Evolutionary conservation across 2,329 filamentous ascomycete genomes (phyloP).

Genomic region (Ceratocystiopsis sp.): DNA sequence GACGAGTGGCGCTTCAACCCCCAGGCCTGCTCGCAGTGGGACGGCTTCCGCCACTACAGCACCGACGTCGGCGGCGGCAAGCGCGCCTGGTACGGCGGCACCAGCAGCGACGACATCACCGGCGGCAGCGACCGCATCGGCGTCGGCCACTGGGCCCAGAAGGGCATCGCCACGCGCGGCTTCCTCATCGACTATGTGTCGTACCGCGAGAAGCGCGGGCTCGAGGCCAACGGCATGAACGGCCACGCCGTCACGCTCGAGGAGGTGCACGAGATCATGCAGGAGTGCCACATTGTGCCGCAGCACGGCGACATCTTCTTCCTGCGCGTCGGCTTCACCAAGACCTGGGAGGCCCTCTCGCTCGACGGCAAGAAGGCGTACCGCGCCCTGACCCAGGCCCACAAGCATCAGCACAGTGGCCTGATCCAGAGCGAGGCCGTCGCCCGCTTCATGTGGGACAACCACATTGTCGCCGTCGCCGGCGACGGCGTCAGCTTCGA

Average conservation of each 20-base stretch:
- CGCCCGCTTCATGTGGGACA: slow-evolving; percentile 38
- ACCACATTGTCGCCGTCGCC: slow-evolving; percentile 33
- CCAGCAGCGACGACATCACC: neutral
- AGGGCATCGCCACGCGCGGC: slow-evolving; percentile 31
- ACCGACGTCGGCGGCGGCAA: neutral
- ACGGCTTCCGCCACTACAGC: slow-evolving; percentile 5
- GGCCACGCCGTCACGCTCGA: slow-evolving; percentile 24
- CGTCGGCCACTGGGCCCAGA: slow-evolving; percentile 2
- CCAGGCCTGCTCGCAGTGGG: slow-evolving; percentile 4
- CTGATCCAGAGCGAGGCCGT: slow-evolving; percentile 32
- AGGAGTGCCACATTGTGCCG: slow-evolving; percentile 25
- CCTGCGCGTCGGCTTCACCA: slow-evolving; percentile 34
- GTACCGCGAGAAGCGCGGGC: slow-evolving; percentile 20
- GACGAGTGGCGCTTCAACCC: slow-evolving; percentile 19
- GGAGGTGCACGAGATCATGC: slow-evolving; percentile 25
- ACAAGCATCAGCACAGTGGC: slow-evolving; percentile 12
- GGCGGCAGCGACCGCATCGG: slow-evolving; percentile 1
- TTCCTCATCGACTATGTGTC: slow-evolving; percentile 34
- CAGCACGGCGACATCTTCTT: slow-evolving; percentile 37
- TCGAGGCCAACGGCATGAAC: slow-evolving; percentile 22
- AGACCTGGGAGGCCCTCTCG: slow-evolving; percentile 22
- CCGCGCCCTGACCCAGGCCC: slow-evolving; percentile 6
- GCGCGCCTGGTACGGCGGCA: slow-evolving; percentile 2
- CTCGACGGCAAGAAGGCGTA: slow-evolving; percentile 20
- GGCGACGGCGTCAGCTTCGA: slow-evolving; percentile 37